phyloP scores from a whole-genome alignment of 2,329 filamentous ascomycete species.

The Calonectria pteridis region DNA sequence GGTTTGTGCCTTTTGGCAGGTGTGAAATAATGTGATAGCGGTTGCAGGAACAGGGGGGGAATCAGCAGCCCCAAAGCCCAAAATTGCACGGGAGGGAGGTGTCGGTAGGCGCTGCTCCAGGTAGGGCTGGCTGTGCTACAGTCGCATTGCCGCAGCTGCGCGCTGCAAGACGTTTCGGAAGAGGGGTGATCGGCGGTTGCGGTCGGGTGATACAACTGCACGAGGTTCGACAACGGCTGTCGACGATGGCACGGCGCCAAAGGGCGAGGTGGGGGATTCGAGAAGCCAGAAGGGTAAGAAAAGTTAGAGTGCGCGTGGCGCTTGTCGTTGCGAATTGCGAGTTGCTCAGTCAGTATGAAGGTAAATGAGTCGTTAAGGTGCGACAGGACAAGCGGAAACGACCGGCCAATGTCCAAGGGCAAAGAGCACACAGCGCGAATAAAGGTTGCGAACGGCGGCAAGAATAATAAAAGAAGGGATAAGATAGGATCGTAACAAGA shows the following conservation, averaged over 20 bases:
- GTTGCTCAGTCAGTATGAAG: constrained; percentile 11
- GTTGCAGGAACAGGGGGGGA: constrained; percentile 6
- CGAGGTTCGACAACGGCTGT: constrained; percentile 24
- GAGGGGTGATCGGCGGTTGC: constrained; percentile 38
- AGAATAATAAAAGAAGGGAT: constrained; percentile 3
- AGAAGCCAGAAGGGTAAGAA: neutral
- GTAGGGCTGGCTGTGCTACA: constrained; percentile 32
- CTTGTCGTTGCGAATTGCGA: constrained; percentile 9
- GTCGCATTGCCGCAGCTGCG: constrained; percentile 42
- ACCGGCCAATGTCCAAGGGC: neutral
- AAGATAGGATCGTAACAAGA: neutral
- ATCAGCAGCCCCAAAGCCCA: constrained; percentile 9
- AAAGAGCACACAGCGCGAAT: constrained; percentile 5
- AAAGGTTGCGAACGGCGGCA: constrained; percentile 2
- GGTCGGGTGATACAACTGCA: constrained; percentile 32
- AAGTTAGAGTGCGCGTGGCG: constrained; percentile 14
- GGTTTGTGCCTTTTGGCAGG: constrained; percentile 8
- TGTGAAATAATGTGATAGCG: constrained; percentile 8
- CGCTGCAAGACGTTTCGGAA: constrained; percentile 34
- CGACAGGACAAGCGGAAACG: constrained; percentile 14
- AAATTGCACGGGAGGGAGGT: constrained; percentile 1
- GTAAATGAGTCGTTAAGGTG: constrained; percentile 3
- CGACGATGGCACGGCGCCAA: constrained; percentile 23
- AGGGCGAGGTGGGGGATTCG: neutral
- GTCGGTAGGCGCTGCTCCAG: constrained; percentile 33